Percentiles rank a stretch among this genome's conserved stretches.
Conservation (phyloP, 208 protist genomes). For the Leishmania turanica region DNA sequence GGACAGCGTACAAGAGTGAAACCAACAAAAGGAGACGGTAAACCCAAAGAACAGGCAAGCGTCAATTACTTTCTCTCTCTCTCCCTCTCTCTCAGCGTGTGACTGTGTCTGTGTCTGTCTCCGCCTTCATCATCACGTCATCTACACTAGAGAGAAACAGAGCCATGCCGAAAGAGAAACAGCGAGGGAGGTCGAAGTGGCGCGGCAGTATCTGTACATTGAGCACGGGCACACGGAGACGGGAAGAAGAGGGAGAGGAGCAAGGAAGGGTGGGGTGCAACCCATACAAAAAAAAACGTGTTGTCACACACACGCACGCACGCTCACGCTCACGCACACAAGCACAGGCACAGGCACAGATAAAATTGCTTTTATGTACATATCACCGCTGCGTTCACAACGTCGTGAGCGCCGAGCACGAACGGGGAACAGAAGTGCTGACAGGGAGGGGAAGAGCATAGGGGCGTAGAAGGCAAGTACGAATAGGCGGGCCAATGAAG, state of each 20-base stretch:
- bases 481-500: not conserved
- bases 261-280: not conserved
- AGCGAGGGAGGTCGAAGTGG: not conserved
- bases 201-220: constrained; percentile 1
- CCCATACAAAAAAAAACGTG: not conserved
- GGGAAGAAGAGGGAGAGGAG: not conserved
- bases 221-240: not conserved
- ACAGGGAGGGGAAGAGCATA: not conserved
- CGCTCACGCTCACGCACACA: too few relatives aligned
- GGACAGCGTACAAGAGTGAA: constrained; percentile 3
- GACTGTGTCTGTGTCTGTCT: too few relatives aligned
- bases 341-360: not conserved
- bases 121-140: not conserved
- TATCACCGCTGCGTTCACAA: not conserved
- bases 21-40: not conserved
- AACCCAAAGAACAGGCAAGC: not conserved
- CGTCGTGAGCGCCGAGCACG: not conserved
- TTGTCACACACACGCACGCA: too few relatives aligned
- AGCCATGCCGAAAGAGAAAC: not conserved
- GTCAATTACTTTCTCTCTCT: not conserved
- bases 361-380: constrained; percentile 1
- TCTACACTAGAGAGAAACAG: not conserved
- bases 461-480: not conserved
- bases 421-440: not conserved
- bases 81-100: not conserved